phyloP scores from a whole-genome alignment of 495 filamentous ascomycete species.

The Aspergillus baeticus region DNA sequence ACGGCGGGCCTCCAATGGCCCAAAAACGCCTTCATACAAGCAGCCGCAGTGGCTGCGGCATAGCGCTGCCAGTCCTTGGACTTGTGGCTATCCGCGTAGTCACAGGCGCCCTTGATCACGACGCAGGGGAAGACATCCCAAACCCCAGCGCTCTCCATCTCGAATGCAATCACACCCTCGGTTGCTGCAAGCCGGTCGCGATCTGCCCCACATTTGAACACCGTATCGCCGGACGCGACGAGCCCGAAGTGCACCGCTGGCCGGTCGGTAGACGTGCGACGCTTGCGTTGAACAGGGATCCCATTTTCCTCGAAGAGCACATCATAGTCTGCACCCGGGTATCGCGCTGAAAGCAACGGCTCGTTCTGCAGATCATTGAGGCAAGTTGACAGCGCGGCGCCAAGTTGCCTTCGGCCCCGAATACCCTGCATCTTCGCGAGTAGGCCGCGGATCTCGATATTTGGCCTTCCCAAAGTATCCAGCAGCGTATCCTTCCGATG shows the following conservation, averaged over 20 bases:
- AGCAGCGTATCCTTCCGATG: background rate
- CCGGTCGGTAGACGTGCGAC: too few relatives aligned
- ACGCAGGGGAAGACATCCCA: slow-evolving; percentile 33
- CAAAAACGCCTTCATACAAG: too few relatives aligned
- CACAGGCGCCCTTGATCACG: slow-evolving; percentile 38
- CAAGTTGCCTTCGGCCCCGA: background rate
- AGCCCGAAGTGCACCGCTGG: slow-evolving; percentile 25
- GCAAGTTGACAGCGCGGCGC: too few relatives aligned
- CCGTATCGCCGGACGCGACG: slow-evolving; percentile 28
- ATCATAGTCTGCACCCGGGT: too few relatives aligned
- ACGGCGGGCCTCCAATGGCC: too few relatives aligned
- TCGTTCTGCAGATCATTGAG: too few relatives aligned
- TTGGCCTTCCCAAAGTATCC: too few relatives aligned
- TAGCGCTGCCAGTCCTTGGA: slow-evolving; percentile 33
- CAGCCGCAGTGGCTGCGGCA: slow-evolving; percentile 33
- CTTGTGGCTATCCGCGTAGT: slow-evolving; percentile 43
- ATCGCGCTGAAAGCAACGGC: too few relatives aligned
- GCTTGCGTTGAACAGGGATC: too few relatives aligned
- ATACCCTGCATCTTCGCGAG: background rate
- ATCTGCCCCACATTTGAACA: slow-evolving; percentile 30
- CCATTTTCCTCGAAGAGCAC: too few relatives aligned
- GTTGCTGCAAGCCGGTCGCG: slow-evolving; percentile 20
- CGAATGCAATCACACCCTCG: slow-evolving; percentile 35
- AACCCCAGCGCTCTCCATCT: slow-evolving; percentile 43
- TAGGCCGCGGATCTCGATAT: background rate